Base-by-base conservation (phyloP, 768 basidiomycete species). In the Kockovaella imperatae region DNA sequence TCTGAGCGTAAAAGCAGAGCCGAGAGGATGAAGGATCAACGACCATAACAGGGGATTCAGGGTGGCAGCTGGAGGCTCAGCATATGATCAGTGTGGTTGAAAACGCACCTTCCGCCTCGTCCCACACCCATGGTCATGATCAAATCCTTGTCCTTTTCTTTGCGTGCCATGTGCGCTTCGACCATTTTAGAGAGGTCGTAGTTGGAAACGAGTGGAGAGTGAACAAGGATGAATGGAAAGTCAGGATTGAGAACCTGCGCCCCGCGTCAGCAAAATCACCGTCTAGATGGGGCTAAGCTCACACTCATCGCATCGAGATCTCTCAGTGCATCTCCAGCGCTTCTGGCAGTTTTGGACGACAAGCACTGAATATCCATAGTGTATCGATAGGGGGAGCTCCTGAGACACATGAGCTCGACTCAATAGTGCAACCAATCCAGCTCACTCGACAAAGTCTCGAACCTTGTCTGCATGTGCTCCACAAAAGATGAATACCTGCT, bases 401-500 rank as follows among this genome's bases (percentile, higher is more conserved):
- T 67, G 18, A 3, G 47, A 28, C 36, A 8, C 46, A 18, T 5
- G 11, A 18, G 31, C 28, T 6, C 23, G n/a, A 28, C 18, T 13
- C 14, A 5, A 18, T 24, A 36, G 29, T 2, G 20, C n/a, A 25
- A 30, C 23, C 18, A 28, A 11, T n/a, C 32, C 17, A 47, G 73
- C 82, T 67, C 59, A 93, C 93, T 77, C 79, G 62, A 96, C 86
- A 48, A 83, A 86, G 13, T 78, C 76, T 67, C 87, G 85, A 60
- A 96, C 83, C 60, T 84, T 82, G 42, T 84, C 83, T 7, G 87
- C 80, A 70, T 93, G 86, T 42, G 88, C 91, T 51, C 87, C 80
- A 68, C 90, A 91, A 60, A 97, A 82, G 38, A 99, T 84, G 68
- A 95, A 93, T 50, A 95, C 86, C 73, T 96, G 87, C 68, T 91